Percentiles rank a stretch among this genome's conserved stretches.
Conservation (phyloP, 345 rosid genomes). For the Gossypium anomalum region DNA sequence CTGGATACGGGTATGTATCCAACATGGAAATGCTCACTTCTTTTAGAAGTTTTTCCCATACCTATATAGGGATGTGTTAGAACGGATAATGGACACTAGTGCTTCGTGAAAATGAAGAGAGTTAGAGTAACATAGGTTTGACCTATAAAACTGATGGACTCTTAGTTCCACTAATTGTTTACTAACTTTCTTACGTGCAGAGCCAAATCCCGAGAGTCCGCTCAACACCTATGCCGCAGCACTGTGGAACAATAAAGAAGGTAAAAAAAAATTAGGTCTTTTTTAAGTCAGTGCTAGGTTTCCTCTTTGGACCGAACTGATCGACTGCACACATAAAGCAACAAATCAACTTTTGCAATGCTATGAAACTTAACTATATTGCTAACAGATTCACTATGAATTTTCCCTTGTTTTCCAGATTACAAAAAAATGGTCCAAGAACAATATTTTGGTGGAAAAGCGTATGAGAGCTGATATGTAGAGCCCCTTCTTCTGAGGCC, state of each 20-base stretch:
- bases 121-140: background rate
- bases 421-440: slow-evolving; percentile 56
- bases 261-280: slow-evolving; percentile 13
- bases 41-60: too few relatives aligned
- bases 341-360: too few relatives aligned
- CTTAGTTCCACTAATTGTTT: background rate
- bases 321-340: too few relatives aligned
- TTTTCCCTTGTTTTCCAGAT: slow-evolving; percentile 21
- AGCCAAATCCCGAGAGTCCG: slow-evolving; percentile 58
- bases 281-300: too few relatives aligned
- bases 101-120: too few relatives aligned
- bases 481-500: background rate
- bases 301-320: too few relatives aligned
- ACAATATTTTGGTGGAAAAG: slow-evolving; percentile 34
- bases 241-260: slow-evolving; percentile 47
- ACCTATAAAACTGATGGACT: background rate
- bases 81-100: too few relatives aligned
- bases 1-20: too few relatives aligned
- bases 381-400: background rate
- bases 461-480: slow-evolving; percentile 26
- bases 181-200: slow-evolving; percentile 27
- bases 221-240: slow-evolving; percentile 60
- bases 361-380: background rate
- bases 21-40: too few relatives aligned
- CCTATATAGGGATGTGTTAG: too few relatives aligned